phyloP scores from a whole-genome alignment of 2,329 filamentous ascomycete species.

The Arthrobotrys sphaeroides region DNA sequence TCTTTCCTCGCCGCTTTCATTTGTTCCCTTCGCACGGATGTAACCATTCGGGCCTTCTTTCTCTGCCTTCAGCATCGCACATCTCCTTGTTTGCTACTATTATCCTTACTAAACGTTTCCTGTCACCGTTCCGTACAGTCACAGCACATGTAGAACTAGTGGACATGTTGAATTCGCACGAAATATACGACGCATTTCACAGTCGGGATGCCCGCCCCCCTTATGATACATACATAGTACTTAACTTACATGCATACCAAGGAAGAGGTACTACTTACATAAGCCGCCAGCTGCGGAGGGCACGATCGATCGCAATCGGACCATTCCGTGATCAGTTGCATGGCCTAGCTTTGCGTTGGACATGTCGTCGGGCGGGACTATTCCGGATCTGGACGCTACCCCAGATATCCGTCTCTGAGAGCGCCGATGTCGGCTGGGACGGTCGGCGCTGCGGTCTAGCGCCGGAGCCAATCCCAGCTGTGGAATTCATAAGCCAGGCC shows the following conservation, averaged over 20 bases:
- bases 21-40: conserved; percentile 22
- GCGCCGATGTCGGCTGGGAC: conserved; percentile 47
- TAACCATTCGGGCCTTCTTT: conserved; percentile 2
- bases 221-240: too few species aligned
- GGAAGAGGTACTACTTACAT: too few species aligned
- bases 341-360: conserved; percentile 39
- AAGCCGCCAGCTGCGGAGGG: neutral
- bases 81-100: neutral
- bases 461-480: conserved; percentile 33
- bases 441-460: conserved; percentile 5
- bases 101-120: conserved; percentile 1
- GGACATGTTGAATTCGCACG: neutral
- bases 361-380: conserved; percentile 45
- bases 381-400: conserved; percentile 40
- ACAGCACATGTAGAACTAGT: conserved; percentile 36
- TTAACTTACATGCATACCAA: too few species aligned
- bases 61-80: neutral
- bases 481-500: conserved; percentile 24
- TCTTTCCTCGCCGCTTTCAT: conserved; percentile 29
- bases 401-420: conserved; percentile 7
- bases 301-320: neutral
- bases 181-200: conserved; percentile 5
- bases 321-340: conserved; percentile 10
- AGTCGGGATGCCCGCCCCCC: too few species aligned
- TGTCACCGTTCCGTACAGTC: conserved; percentile 1